Evolutionary conservation across 2,329 filamentous ascomycete genomes (phyloP), one percentile per base, ranked within the genome.

Genomic region (Podosphaera fusca): DNA sequence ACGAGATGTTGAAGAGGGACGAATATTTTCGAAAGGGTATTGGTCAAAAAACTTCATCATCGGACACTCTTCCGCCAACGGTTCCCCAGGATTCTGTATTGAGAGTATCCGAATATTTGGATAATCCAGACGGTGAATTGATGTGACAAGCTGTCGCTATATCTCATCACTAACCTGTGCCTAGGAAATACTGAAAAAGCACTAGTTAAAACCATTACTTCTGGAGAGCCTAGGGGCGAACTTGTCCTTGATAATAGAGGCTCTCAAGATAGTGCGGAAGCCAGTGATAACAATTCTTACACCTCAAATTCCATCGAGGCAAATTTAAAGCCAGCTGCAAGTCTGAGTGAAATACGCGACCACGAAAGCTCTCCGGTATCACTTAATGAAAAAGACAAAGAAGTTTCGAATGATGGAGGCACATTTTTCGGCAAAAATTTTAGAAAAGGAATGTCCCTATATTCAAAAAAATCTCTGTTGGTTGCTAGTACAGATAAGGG

Each of bases 1-100:
- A 94, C 59, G 89, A 95, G 68, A 87, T 96, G 68, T 85, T 95
- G 62, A 81, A 78, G 61, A 80, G 87, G 56, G 92, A 98, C 65
- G 81, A 85, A 64, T 72, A 71, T 0, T 81, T 85, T 66, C 79
- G 90, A n/a, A 74, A 79, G 50, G 76, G 78, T 51, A 71, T 94
- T 6, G 78, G 87, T 55, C 76, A 80, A 38, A 74, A 71, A 14
- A 73, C 78, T 3, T 79, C 81, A 6, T 38, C 35, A 38, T 38
- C 35, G 5, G 10, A 38, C 10, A 38, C 5, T 38, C 35, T 38
- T 38, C 1, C 35, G 5, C 35, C 35, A 6, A 38, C 35, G 35
- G 35, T 38, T 6, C 5, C 35, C 10, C 5, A 38, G 35, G 10
- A 6, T 38, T 6, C 35, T 10, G 5, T 10, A 6, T 6, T 10